Conservation (phyloP, 2,329 filamentous ascomycete genomes). For the Fusarium udum region DNA sequence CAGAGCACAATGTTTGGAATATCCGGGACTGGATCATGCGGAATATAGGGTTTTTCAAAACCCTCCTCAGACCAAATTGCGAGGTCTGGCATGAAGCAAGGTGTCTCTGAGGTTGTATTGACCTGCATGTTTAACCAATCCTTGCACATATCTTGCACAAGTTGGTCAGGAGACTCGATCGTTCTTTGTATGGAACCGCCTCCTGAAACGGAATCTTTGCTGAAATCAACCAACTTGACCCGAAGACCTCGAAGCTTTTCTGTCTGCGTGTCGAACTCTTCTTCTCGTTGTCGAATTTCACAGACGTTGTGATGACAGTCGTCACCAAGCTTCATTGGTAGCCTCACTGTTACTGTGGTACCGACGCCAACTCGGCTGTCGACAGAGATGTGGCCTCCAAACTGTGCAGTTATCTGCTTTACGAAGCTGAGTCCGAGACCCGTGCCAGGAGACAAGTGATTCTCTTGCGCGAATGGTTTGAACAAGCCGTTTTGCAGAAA, state of each 20-base stretch:
- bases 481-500: slow-evolving; percentile 70
- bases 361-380: slow-evolving; percentile 53
- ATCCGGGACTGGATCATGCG: not conserved
- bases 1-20: slow-evolving; percentile 48
- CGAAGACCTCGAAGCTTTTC: slow-evolving; percentile 46
- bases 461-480: slow-evolving; percentile 72
- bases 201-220: not conserved
- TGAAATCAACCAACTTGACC: slow-evolving; percentile 24
- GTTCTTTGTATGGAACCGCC: not conserved
- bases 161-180: not conserved
- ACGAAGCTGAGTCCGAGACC: slow-evolving; percentile 75
- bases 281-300: slow-evolving; percentile 23
- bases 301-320: not conserved
- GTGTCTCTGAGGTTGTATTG: slow-evolving; percentile 4
- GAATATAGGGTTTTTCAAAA: not conserved
- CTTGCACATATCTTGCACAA: slow-evolving; percentile 18
- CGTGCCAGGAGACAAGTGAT: slow-evolving; percentile 66
- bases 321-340: slow-evolving; percentile 41
- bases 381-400: slow-evolving; percentile 69
- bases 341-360: slow-evolving; percentile 48
- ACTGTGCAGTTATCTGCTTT: slow-evolving; percentile 63
- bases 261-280: slow-evolving; percentile 44
- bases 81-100: slow-evolving; percentile 40
- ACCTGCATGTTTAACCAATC: slow-evolving; percentile 34
- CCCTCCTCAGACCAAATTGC: slow-evolving; percentile 38